Evolutionary conservation across 2,329 filamentous ascomycete genomes (phyloP).

Genomic region (Elsinoe ampelina): DNA sequence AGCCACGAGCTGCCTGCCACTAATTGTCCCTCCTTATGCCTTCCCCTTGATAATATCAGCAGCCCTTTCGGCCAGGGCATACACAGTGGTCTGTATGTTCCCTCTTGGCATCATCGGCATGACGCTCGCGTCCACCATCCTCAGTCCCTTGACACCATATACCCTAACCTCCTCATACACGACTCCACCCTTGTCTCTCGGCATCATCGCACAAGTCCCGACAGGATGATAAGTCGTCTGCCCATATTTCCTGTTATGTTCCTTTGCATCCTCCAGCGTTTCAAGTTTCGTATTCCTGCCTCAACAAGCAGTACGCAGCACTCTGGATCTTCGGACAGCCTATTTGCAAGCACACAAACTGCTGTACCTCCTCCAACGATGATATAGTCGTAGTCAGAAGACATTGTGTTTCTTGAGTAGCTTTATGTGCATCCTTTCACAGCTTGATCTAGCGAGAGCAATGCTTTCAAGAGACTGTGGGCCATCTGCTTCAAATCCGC

Average conservation of each 20-base stretch:
- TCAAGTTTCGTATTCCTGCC: constrained; percentile 18
- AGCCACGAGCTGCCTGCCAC: too few relatives aligned
- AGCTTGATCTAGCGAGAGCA: too few relatives aligned
- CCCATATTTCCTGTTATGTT: constrained; percentile 14
- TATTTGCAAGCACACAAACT: constrained; percentile 24
- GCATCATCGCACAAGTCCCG: constrained; percentile 31
- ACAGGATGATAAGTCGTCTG: constrained; percentile 31
- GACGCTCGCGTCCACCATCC: constrained; percentile 36
- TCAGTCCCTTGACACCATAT: constrained; percentile 26
- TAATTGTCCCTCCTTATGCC: background rate
- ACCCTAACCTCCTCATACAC: constrained; percentile 21
- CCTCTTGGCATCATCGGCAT: constrained; percentile 32
- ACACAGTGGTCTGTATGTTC: constrained; percentile 19
- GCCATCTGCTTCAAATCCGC: too few relatives aligned
- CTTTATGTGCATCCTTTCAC: too few relatives aligned
- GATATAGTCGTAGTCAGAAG: constrained; percentile 19
- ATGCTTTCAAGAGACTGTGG: too few relatives aligned
- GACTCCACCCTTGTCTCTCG: constrained; percentile 19
- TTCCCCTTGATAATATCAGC: constrained; percentile 20
- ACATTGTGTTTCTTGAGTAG: too few relatives aligned
- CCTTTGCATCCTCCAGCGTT: constrained; percentile 20
- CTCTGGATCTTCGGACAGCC: constrained; percentile 22
- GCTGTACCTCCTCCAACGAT: constrained; percentile 24
- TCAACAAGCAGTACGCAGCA: constrained; percentile 24
- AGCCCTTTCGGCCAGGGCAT: constrained; percentile 33